A percentile compares a stretch with the other conserved stretches of the same genome.
phyloP scores from a whole-genome alignment of 1,284 basidiomycete genomes.

The Ustilago cynodontis region DNA sequence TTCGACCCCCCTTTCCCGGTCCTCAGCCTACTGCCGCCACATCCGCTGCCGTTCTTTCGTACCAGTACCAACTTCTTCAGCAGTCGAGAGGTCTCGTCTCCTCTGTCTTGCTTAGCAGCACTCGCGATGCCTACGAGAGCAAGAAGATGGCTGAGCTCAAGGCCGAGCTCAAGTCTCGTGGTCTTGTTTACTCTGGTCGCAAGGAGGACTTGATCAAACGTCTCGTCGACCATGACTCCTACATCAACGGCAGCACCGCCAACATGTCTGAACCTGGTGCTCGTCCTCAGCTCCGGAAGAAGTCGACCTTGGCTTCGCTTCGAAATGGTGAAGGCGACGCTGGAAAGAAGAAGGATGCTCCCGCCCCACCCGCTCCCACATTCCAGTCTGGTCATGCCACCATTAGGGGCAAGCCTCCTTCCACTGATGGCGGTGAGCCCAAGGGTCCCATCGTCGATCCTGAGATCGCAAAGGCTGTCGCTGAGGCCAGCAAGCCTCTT shows the following conservation, averaged over 20 bases:
- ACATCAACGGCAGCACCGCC: conserved; percentile 54
- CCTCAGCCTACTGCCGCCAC: conserved; percentile 42
- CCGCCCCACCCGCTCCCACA: conserved; percentile 33
- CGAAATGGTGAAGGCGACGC: conserved; percentile 17
- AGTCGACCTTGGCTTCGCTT: conserved; percentile 60
- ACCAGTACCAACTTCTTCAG: conserved; percentile 52
- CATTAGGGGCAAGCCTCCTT: conserved; percentile 29
- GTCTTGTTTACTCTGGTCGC: conserved; percentile 58
- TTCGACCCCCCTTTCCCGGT: conserved; percentile 37
- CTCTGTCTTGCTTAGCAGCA: conserved; percentile 61
- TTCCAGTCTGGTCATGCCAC: conserved; percentile 26
- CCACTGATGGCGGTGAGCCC: conserved; percentile 9
- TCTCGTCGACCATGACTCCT: conserved; percentile 57
- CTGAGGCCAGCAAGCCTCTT: conserved; percentile 36
- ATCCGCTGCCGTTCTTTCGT: conserved; percentile 46
- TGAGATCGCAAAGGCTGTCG: conserved; percentile 43
- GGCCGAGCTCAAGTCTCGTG: conserved; percentile 59
- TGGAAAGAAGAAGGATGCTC: conserved; percentile 16
- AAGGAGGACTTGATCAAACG: conserved; percentile 63
- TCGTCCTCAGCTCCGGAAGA: conserved; percentile 44
- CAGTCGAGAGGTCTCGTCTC: conserved; percentile 58
- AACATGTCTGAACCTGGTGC: conserved; percentile 29
- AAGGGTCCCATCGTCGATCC: conserved; percentile 38
- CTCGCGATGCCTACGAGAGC: conserved; percentile 59
- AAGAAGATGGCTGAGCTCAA: conserved; percentile 60